phyloP scores from a whole-genome alignment of 208 protist genomes.

The Acanthamoeba rhysodes region DNA sequence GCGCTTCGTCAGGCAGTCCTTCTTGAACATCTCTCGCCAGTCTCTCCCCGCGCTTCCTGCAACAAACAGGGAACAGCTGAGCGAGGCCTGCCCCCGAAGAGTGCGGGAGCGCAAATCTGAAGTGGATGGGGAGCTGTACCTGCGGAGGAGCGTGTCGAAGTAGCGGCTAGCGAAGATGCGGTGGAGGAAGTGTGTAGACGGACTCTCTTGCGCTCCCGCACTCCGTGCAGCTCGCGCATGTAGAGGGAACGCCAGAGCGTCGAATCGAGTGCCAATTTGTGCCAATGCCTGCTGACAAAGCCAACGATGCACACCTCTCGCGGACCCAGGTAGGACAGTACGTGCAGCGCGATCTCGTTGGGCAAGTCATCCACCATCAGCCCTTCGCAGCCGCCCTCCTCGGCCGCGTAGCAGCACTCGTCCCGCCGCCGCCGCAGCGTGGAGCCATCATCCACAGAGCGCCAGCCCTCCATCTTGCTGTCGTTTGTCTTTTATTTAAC shows the following conservation, averaged over 20 bases:
- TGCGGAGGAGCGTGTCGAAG: background rate
- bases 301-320: constrained; percentile 33
- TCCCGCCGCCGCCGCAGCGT: background rate
- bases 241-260: constrained; percentile 66
- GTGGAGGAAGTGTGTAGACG: background rate
- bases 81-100: too few relatives aligned
- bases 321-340: constrained; percentile 39
- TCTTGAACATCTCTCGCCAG: constrained; percentile 60
- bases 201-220: background rate
- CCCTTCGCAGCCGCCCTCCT: background rate
- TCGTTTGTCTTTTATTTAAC: background rate
- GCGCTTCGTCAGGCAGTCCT: constrained; percentile 6
- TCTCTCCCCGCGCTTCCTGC: background rate
- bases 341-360: constrained; percentile 57
- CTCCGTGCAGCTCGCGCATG: constrained; percentile 7
- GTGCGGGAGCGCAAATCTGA: background rate
- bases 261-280: constrained; percentile 62
- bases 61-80: too few relatives aligned
- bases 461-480: background rate
- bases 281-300: constrained; percentile 24
- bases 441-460: background rate
- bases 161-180: background rate
- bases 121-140: background rate
- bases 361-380: background rate
- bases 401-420: background rate